phyloP scores from a whole-genome alignment of 164 flowering plant genomes.

The Chimonanthus praecox region DNA sequence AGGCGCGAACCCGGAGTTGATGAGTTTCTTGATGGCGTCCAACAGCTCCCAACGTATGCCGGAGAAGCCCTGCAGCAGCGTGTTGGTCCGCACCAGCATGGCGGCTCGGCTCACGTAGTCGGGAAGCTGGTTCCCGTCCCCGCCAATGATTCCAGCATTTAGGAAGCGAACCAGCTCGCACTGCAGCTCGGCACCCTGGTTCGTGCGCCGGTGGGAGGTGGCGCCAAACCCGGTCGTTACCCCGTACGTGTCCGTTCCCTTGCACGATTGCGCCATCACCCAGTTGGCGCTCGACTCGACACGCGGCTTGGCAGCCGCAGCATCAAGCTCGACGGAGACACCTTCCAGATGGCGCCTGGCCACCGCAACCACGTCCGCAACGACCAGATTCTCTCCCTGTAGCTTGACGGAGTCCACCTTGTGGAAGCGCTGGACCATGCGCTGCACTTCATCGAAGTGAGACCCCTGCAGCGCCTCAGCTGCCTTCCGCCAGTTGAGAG shows the following conservation, averaged over 20 bases:
- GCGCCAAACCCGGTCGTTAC: slow-evolving; percentile 42
- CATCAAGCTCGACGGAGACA: slow-evolving; percentile 23
- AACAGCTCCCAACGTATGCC: slow-evolving; percentile 37
- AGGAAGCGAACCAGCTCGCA: slow-evolving; percentile 35
- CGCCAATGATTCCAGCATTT: slow-evolving; percentile 32
- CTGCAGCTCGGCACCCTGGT: slow-evolving; percentile 31
- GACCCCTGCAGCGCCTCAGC: slow-evolving; percentile 19
- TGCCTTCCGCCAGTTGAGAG: slow-evolving; percentile 22
- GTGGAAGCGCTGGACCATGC: slow-evolving; percentile 13
- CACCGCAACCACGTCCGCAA: slow-evolving; percentile 18
- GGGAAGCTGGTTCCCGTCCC: slow-evolving; percentile 24
- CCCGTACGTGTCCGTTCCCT: slow-evolving; percentile 37
- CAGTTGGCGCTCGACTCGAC: slow-evolving; percentile 32
- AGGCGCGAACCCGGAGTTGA: slow-evolving; percentile 25
- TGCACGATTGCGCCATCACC: slow-evolving; percentile 24
- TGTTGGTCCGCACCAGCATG: slow-evolving; percentile 37
- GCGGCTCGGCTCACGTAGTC: slow-evolving; percentile 25
- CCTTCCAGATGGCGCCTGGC: slow-evolving; percentile 7
- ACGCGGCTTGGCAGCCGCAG: slow-evolving; percentile 19
- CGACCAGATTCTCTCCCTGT: slow-evolving; percentile 9
- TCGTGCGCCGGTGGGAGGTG: slow-evolving; percentile 33
- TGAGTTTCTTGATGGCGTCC: slow-evolving; percentile 19
- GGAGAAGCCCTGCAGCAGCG: slow-evolving; percentile 36
- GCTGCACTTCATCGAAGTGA: slow-evolving; percentile 23
- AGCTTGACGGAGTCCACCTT: slow-evolving; percentile 2